Conservation (phyloP, 257 asterid species). For the Eucommia ulmoides region DNA sequence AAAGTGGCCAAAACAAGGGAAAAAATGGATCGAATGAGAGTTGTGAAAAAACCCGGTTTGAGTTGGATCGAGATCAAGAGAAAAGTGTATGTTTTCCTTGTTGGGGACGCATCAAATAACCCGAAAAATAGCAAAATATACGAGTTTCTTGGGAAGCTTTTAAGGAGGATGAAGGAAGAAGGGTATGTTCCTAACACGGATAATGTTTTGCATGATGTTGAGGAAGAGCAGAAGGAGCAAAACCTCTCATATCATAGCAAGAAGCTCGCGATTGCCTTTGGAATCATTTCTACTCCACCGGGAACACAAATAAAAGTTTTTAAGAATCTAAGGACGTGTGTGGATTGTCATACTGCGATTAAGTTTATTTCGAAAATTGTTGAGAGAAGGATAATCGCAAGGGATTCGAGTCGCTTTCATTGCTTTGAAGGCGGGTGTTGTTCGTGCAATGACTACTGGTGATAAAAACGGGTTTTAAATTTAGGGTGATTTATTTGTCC, state of each 20-base stretch:
- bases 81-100: conserved; percentile 32
- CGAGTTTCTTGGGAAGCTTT: conserved; percentile 31
- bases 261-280: conserved; percentile 66
- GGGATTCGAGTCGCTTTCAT: conserved; percentile 66
- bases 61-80: conserved; percentile 41
- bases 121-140: conserved; percentile 33
- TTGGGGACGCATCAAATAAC: conserved; percentile 33
- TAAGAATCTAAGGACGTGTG: conserved; percentile 75
- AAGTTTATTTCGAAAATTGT: conserved; percentile 50
- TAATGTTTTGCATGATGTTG: conserved; percentile 62
- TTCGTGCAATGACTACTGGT: conserved; percentile 47
- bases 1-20: conserved; percentile 33
- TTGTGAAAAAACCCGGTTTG: conserved; percentile 44
- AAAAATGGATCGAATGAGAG: conserved; percentile 33
- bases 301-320: conserved; percentile 55
- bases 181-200: conserved; percentile 55
- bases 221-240: conserved; percentile 72
- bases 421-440: conserved; percentile 50
- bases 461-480: no score
- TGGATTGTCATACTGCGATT: conserved; percentile 65
- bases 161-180: conserved; percentile 58
- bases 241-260: conserved; percentile 50
- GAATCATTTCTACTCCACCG: conserved; percentile 35
- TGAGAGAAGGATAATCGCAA: conserved; percentile 36
- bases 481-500: no score